Evolutionary conservation across 2,329 filamentous ascomycete species (phyloP), one percentile per base, ranked within the genome.

Genomic region (Xenoacremonium recifei): DNA sequence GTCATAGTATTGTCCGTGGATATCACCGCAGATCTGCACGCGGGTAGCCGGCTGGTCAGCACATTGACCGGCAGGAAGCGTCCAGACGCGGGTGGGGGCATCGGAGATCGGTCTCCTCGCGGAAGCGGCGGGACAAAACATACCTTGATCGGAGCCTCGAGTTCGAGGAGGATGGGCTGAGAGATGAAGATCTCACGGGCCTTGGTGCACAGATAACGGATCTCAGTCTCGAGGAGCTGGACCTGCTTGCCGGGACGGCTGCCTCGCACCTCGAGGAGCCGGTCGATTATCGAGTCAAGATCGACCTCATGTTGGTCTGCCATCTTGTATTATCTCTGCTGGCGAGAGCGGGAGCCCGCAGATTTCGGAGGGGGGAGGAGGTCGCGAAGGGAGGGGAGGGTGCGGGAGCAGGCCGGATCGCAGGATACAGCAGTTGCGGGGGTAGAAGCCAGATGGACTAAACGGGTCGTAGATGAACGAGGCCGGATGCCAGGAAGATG

Each of bases 181-280:
- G 91, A 96, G 71, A 99, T 97, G 78, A 99, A 97, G 62, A 99
- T 97, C 77, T 99, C 93, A 55, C 93, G 87, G 51, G 92, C 91
- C 77, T 97, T 97, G 67, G 92, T 96, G 82, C 93, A 99, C 54
- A 99, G 82, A 72, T 84, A 96, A 66, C 92, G 87, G 59, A 99
- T 99, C 75, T 97, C 93, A 48, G 89, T 84, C 72, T 99, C 93
- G 55, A 96, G 78, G 57, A 99, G 82, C 75, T 97, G 92, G 42
- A 99, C 93, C 74, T 97, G 93, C 78, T 99, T 99, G 62, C 93
- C 93, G 44, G 93, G 93, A 65, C 93, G 85, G 79, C 91, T 96
- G 67, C 92, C 93, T 73, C 93, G 87, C 66, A 97, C 93, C 75
- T 99, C 93, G 65, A 97, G 80, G 64, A 99, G 82, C 71, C 93